phyloP scores from a whole-genome alignment of 1,284 basidiomycete species.

The Grifola frondosa region DNA sequence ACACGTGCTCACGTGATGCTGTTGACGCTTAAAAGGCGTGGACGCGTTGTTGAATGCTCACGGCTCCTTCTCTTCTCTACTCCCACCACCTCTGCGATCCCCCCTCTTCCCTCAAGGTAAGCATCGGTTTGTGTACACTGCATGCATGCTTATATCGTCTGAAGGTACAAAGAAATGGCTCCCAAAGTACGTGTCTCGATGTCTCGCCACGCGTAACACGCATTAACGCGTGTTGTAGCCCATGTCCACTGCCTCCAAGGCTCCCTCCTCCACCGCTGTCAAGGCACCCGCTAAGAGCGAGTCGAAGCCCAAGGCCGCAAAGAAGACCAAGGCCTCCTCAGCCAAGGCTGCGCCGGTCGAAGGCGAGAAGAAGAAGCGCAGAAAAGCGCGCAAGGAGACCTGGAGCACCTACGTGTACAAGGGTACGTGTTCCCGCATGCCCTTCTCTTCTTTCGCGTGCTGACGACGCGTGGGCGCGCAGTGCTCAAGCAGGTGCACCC shows the following conservation, averaged over 20 bases:
- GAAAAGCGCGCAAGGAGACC: constrained; percentile 63
- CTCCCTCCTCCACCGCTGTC: constrained; percentile 52
- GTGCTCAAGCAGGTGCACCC: constrained; percentile 74
- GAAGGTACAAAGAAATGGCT: constrained; percentile 22
- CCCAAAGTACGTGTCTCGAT: constrained; percentile 26
- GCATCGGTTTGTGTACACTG: not conserved
- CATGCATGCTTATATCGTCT: constrained; percentile 4
- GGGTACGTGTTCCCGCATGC: constrained; percentile 36
- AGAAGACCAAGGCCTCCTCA: constrained; percentile 44
- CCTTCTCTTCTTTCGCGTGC: constrained; percentile 1
- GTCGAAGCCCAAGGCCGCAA: constrained; percentile 41
- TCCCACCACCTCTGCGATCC: constrained; percentile 13
- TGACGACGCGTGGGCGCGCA: constrained; percentile 30
- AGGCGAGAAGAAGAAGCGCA: constrained; percentile 60
- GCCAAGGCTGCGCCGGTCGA: constrained; percentile 39
- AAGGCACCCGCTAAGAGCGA: constrained; percentile 53
- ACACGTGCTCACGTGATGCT: constrained; percentile 22
- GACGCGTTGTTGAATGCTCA: constrained; percentile 10
- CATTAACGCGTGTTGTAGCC: constrained; percentile 36
- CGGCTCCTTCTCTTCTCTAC: constrained; percentile 13
- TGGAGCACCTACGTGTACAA: constrained; percentile 75
- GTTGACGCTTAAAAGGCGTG: constrained; percentile 25
- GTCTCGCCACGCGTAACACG: constrained; percentile 8
- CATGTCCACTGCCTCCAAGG: constrained; percentile 48
- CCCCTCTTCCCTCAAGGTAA: constrained; percentile 9